phyloP scores from a whole-genome alignment of 768 basidiomycete genomes.

The Panellus pusillus region DNA sequence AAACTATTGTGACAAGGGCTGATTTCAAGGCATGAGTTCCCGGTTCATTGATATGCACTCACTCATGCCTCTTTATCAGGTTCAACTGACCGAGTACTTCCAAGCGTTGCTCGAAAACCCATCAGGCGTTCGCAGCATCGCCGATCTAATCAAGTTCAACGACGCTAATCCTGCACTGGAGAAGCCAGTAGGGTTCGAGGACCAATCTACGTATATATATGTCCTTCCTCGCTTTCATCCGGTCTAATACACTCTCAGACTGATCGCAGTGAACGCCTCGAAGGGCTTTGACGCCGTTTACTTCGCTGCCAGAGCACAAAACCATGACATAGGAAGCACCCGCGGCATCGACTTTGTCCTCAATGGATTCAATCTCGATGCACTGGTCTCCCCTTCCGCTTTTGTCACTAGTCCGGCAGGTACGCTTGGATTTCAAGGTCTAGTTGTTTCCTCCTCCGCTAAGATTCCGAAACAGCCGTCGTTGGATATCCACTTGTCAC shows the following conservation, averaged over 20 bases:
- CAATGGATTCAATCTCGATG: slow-evolving; percentile 46
- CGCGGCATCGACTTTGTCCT: slow-evolving; percentile 56
- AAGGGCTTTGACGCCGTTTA: slow-evolving; percentile 44
- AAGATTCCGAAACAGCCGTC: slow-evolving; percentile 39
- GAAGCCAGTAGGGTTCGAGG: slow-evolving; percentile 36
- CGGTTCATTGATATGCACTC: background rate
- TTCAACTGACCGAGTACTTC: slow-evolving; percentile 50
- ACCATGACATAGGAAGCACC: slow-evolving; percentile 47
- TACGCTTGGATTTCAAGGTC: slow-evolving; percentile 18
- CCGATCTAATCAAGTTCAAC: slow-evolving; percentile 60
- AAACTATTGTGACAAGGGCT: slow-evolving; percentile 46
- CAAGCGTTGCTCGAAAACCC: slow-evolving; percentile 50
- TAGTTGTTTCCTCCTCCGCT: slow-evolving; percentile 10
- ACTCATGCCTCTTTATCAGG: slow-evolving; percentile 42
- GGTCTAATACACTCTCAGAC: slow-evolving; percentile 23
- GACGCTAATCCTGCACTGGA: slow-evolving; percentile 52
- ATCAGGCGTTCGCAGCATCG: slow-evolving; percentile 52
- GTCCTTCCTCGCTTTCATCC: background rate
- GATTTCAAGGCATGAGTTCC: slow-evolving; percentile 58
- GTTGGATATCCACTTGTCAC: slow-evolving; percentile 68
- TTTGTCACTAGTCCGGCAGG: slow-evolving; percentile 40
- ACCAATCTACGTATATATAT: slow-evolving; percentile 36
- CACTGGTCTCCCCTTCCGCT: slow-evolving; percentile 48
- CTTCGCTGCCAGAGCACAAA: slow-evolving; percentile 42
- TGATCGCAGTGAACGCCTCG: slow-evolving; percentile 39